These are phyloP conservation scores for Pyricularia pennisetigena DNA, from an alignment of 2,329 filamentous ascomycete species.

Conservation along the genomic window DNA sequence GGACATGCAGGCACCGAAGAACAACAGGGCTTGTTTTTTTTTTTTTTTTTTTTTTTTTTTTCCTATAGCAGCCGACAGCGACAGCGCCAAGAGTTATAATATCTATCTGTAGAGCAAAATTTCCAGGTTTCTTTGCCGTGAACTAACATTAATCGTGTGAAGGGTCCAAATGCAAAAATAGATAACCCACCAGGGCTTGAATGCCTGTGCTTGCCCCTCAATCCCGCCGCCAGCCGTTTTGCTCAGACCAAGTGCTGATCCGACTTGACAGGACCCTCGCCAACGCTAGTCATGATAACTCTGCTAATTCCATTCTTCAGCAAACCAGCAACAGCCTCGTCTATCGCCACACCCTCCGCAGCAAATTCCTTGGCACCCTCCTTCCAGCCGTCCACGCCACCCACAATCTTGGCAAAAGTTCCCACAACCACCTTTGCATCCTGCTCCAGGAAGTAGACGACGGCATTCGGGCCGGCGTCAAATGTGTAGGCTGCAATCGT, in stretches of 20 bases:
- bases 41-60: neutral
- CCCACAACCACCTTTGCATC: conserved; percentile 65
- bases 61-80: neutral
- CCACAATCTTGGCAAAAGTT: conserved; percentile 61
- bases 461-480: conserved; percentile 92
- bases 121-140: neutral
- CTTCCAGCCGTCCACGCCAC: conserved; percentile 62
- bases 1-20: neutral
- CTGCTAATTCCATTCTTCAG: conserved; percentile 75
- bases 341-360: conserved; percentile 43
- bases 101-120: neutral
- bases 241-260: conserved; percentile 67
- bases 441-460: conserved; percentile 87
- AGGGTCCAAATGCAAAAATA: neutral
- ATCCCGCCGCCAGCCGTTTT: conserved; percentile 40
- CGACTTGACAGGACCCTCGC: conserved; percentile 76
- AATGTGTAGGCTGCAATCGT: conserved; percentile 91
- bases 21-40: neutral
- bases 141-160: neutral
- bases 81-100: neutral
- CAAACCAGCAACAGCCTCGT: conserved; percentile 53
- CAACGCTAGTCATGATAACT: conserved; percentile 85
- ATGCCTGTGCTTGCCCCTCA: neutral
- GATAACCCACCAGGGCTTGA: neutral
- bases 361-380: conserved; percentile 39